These are phyloP conservation scores for Trichoderma cornu-damae DNA, from an alignment of 2,329 filamentous ascomycete genomes.

Conservation along the genomic window DNA sequence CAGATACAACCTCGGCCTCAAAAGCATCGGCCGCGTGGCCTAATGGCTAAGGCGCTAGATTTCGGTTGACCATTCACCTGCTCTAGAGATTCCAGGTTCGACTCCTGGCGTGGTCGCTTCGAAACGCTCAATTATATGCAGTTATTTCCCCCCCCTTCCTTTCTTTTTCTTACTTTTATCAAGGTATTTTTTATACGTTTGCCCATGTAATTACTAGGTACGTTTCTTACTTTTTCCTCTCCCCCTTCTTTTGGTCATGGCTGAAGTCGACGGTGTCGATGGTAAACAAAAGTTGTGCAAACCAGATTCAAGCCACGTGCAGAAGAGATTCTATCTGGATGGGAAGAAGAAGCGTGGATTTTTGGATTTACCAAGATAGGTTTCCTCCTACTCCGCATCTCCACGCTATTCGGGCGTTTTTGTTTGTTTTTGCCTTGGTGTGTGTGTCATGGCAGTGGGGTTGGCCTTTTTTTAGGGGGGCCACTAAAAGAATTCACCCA, in stretches of 20 bases:
- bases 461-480: background rate
- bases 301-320: conserved; percentile 9
- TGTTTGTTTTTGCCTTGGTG: conserved; percentile 2
- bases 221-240: too few species aligned
- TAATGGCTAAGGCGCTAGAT: conserved; percentile 43
- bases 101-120: conserved; percentile 39
- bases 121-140: background rate
- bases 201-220: too few species aligned
- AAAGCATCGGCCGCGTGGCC: conserved; percentile 37
- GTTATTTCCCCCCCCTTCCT: too few species aligned
- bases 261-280: background rate
- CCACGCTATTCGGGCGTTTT: too few species aligned
- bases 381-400: background rate
- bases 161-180: background rate
- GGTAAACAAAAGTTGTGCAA: background rate
- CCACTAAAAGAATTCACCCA: conserved; percentile 5
- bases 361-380: background rate
- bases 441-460: conserved; percentile 1
- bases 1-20: background rate
- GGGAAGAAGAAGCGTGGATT: background rate
- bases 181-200: conserved; percentile 13
- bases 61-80: conserved; percentile 31
- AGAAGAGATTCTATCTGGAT: background rate
- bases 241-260: conserved; percentile 1
- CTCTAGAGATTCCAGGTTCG: conserved; percentile 43